phyloP scores from a whole-genome alignment of 495 filamentous ascomycete species.

The Penicillium bialowiezense region DNA sequence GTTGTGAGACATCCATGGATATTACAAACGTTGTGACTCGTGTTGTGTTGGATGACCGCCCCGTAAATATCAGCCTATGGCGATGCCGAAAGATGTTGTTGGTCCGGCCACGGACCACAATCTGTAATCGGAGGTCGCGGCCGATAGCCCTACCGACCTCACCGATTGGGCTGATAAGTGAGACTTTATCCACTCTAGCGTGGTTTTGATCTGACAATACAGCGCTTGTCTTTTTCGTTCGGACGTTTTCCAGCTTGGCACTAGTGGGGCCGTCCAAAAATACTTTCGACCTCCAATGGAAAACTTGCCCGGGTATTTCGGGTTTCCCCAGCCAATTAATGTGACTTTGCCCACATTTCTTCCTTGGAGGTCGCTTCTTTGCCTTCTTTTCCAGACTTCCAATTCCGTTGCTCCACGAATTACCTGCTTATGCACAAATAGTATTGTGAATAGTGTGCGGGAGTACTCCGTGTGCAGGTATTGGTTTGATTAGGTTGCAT shows the following conservation, averaged over 20 bases:
- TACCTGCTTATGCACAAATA: neutral
- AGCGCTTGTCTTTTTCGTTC: neutral
- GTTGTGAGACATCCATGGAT: neutral
- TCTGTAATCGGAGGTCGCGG: neutral
- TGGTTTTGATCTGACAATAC: neutral
- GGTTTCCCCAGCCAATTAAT: too few relatives aligned
- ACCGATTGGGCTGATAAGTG: neutral
- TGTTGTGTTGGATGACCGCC: neutral
- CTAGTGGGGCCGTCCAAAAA: neutral
- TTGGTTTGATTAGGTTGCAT: too few relatives aligned
- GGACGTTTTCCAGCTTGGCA: neutral
- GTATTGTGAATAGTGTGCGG: neutral
- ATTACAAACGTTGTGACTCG: too few relatives aligned
- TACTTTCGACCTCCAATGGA: neutral
- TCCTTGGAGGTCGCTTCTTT: too few relatives aligned
- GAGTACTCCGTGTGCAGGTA: too few relatives aligned
- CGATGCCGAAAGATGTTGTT: neutral
- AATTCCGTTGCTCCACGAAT: too few relatives aligned
- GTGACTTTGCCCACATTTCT: too few relatives aligned
- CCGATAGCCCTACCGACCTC: neutral
- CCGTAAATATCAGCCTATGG: slow-evolving; percentile 1
- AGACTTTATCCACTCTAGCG: neutral
- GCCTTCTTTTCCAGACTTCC: too few relatives aligned
- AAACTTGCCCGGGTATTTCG: too few relatives aligned
- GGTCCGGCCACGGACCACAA: neutral